These are phyloP conservation scores for Boletus sp. DNA, from an alignment of 768 basidiomycete genomes.

Conservation along the genomic window DNA sequence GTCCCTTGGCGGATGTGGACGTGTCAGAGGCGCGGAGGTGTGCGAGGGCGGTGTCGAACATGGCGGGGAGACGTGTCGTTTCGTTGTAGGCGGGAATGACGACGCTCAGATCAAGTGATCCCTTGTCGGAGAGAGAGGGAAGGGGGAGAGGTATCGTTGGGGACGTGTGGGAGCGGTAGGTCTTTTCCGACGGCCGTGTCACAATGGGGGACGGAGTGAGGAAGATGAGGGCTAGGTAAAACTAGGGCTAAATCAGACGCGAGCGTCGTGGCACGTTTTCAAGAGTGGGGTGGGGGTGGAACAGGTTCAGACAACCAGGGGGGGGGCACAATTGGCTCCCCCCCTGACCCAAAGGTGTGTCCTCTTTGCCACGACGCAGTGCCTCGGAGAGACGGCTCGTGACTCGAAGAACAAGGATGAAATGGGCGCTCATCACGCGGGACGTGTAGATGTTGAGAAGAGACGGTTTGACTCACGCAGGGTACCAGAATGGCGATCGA, in stretches of 20 bases:
- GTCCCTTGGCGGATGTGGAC: not conserved
- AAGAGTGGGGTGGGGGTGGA: not conserved
- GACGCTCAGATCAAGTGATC: conserved; percentile 69
- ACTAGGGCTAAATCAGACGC: conserved; percentile 40
- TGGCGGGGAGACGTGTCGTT: conserved; percentile 71
- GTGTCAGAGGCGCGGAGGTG: conserved; percentile 45
- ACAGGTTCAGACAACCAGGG: conserved; percentile 31
- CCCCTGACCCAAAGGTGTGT: conserved; percentile 49
- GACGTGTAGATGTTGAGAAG: not conserved
- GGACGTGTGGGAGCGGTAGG: conserved; percentile 57
- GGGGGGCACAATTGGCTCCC: conserved; percentile 27
- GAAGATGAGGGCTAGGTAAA: conserved; percentile 65
- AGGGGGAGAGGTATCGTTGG: conserved; percentile 55
- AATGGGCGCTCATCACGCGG: conserved; percentile 55
- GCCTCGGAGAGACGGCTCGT: conserved; percentile 45
- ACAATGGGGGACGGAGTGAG: conserved; percentile 72
- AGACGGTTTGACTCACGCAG: conserved; percentile 24
- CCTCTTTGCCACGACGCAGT: conserved; percentile 66
- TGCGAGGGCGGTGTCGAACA: conserved; percentile 74
- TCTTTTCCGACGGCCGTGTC: conserved; percentile 63
- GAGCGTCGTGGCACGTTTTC: not conserved
- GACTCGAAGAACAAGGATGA: conserved; percentile 96
- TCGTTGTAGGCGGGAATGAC: conserved; percentile 94
- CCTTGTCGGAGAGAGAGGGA: conserved; percentile 50
- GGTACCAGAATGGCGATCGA: conserved; percentile 22